Evolutionary conservation across 2,329 filamentous ascomycete genomes (phyloP).

Genomic region (Neofusicoccum umdonicola): DNA sequence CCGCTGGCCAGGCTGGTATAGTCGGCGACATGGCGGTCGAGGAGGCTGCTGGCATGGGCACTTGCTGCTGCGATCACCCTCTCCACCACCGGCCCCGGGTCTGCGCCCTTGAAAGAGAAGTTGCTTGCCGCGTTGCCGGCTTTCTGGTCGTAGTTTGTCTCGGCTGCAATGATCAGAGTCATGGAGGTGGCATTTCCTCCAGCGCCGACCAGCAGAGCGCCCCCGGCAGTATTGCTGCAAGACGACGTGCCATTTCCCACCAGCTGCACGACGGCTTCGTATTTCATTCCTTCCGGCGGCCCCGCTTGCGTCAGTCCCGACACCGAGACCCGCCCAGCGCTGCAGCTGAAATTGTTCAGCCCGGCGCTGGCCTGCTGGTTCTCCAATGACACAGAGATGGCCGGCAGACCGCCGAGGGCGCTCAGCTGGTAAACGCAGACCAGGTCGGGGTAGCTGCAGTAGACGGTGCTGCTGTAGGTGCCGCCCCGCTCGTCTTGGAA

Average conservation of each 20-base stretch:
- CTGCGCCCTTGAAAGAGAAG: conserved; percentile 51
- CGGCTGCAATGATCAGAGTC: conserved; percentile 45
- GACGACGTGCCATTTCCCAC: conserved; percentile 21
- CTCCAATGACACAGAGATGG: conserved; percentile 42
- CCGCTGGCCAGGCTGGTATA: conserved; percentile 39
- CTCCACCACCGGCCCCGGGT: conserved; percentile 44
- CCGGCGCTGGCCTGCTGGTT: conserved; percentile 38
- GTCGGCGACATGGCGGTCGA: conserved; percentile 40
- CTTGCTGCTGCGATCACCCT: conserved; percentile 33
- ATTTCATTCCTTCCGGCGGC: conserved; percentile 46
- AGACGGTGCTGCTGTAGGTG: conserved; percentile 37
- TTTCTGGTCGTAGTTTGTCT: conserved; percentile 52
- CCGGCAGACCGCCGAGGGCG: conserved; percentile 38
- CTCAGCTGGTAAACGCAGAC: conserved; percentile 40
- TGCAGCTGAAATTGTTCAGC: conserved; percentile 34
- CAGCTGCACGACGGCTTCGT: conserved; percentile 39
- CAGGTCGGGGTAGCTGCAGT: conserved; percentile 46
- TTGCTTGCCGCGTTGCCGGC: conserved; percentile 45
- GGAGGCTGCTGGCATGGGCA: conserved; percentile 33
- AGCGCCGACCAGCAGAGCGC: conserved; percentile 19
- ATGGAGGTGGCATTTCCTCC: conserved; percentile 24
- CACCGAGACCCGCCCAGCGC: conserved; percentile 30
- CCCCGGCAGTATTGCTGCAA: conserved; percentile 19
- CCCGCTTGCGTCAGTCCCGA: conserved; percentile 41
- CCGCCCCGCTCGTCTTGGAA: conserved; percentile 29